Percentiles rank a stretch among this genome's conserved stretches.
These are phyloP conservation scores for Botrytis hyacinthi DNA, from an alignment of 2,329 filamentous ascomycete genomes.

Conservation along the genomic window DNA sequence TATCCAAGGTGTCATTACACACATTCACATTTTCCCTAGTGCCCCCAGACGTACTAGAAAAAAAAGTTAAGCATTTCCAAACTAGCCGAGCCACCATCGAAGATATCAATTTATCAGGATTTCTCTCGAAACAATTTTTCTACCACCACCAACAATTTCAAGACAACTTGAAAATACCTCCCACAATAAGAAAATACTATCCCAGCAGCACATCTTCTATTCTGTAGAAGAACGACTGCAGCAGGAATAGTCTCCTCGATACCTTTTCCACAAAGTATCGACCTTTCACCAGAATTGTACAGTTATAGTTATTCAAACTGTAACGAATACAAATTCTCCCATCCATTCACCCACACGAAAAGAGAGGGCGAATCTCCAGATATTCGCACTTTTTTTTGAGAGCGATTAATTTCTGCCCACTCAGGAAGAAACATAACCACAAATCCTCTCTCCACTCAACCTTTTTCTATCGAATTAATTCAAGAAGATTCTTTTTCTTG, in stretches of 20 bases:
- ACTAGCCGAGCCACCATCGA: slow-evolving; percentile 20
- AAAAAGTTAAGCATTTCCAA: not conserved
- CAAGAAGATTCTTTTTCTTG: slow-evolving; percentile 4
- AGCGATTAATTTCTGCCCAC: slow-evolving; percentile 40
- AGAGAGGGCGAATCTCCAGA: slow-evolving; percentile 25
- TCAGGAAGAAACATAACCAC: slow-evolving; percentile 24
- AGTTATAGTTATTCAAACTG: slow-evolving; percentile 17
- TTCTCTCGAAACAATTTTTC: slow-evolving; percentile 12
- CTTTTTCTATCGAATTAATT: slow-evolving; percentile 22
- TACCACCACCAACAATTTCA: slow-evolving; percentile 19
- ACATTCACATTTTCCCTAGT: not conserved
- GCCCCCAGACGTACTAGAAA: not conserved
- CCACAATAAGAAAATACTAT: slow-evolving; percentile 5
- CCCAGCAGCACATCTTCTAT: slow-evolving; percentile 34
- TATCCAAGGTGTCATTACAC: not conserved
- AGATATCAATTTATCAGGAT: not conserved
- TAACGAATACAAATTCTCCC: slow-evolving; percentile 21
- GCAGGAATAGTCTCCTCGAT: slow-evolving; percentile 32
- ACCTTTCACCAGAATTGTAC: slow-evolving; percentile 9
- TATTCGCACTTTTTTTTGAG: slow-evolving; percentile 28
- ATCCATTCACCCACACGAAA: slow-evolving; percentile 25
- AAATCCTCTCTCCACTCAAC: slow-evolving; percentile 21
- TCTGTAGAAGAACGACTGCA: slow-evolving; percentile 36
- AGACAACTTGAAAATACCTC: slow-evolving; percentile 18
- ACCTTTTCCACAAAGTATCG: slow-evolving; percentile 13